A percentile compares a stretch with the other conserved stretches of the same genome.
phyloP scores from a whole-genome alignment of 2,329 filamentous ascomycete species.

The Pseudohalonectria lignicola region DNA sequence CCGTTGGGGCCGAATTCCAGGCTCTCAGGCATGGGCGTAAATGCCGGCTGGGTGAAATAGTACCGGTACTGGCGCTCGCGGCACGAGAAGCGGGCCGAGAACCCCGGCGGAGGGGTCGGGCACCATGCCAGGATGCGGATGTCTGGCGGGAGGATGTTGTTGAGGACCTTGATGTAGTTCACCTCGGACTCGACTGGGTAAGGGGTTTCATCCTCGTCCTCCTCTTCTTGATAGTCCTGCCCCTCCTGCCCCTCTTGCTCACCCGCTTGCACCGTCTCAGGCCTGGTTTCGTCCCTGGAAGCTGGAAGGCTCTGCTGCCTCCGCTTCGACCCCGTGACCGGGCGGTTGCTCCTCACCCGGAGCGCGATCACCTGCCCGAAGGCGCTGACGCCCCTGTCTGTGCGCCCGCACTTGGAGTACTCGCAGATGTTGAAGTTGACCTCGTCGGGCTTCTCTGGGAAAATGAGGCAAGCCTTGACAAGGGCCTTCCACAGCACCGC shows the following conservation, averaged over 20 bases:
- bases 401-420: slow-evolving; percentile 92
- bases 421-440: slow-evolving; percentile 77
- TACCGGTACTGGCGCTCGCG: slow-evolving; percentile 87
- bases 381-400: slow-evolving; percentile 86
- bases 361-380: slow-evolving; percentile 93
- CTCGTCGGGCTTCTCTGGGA: slow-evolving; percentile 46
- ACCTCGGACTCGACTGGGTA: slow-evolving; percentile 70
- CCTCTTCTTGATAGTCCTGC: slow-evolving; percentile 7
- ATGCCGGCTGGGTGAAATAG: slow-evolving; percentile 94
- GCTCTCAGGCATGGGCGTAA: slow-evolving; percentile 52
- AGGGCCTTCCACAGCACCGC: slow-evolving; percentile 90
- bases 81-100: slow-evolving; percentile 89
- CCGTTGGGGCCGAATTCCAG: slow-evolving; percentile 21
- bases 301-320: slow-evolving; percentile 10
- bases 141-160: slow-evolving; percentile 77
- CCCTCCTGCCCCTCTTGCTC: slow-evolving; percentile 8
- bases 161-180: slow-evolving; percentile 72
- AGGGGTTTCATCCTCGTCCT: slow-evolving; percentile 31
- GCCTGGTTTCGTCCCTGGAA: no score
- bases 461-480: slow-evolving; percentile 70
- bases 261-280: slow-evolving; percentile 11
- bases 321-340: slow-evolving; percentile 28
- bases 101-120: slow-evolving; percentile 64
- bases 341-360: slow-evolving; percentile 68
- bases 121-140: slow-evolving; percentile 93